Base-by-base conservation (phyloP, 208 protist species). In the Trypanosoma conorhini region DNA sequence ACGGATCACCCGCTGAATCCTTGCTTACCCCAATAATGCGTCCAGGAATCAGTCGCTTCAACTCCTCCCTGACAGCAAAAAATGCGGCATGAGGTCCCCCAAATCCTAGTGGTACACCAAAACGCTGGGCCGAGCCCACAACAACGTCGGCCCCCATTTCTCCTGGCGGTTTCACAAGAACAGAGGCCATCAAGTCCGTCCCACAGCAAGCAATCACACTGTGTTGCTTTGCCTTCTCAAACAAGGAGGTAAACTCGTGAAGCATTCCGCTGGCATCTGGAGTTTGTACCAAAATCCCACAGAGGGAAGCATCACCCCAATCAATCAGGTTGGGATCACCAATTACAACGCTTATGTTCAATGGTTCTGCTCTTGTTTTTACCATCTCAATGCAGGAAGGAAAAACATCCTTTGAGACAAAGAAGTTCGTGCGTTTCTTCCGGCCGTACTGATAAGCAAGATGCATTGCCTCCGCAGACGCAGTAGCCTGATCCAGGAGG, bases 21-120 rank as follows among this genome's bases (percentile, higher is more conserved):
- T 94, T 92, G 61, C 86, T 94, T 26, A 99, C 85, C 64, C 98
- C 98, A 72, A 99, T 97, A 61, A 99, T 96, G 65, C 97, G 87
- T 5, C 98, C 98, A 8, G 98, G 98, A 24, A 97, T 82, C 21
- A 93, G 66, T 63, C 98, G 94, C 73, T 96, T 95, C 74, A 95
- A 87, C 40, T 91, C 72, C 51, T 98, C 94, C 33, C 72, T 81
- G 48, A 83, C 87, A 3, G 98, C 88, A 62, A 99, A 91, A 85
- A 99, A 99, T 26, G 94, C 98, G n/a, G 98, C 98, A 78, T 99
- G 98, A 58, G 98, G 98, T 22, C 98, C 98, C 35, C 98, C 98
- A 81, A 93, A 99, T 54, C 93, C 92, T 13, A 97, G 76, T 31
- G 94, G 96, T 50, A 93, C 89, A 70, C 98, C 98, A 75, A 99